These are phyloP conservation scores for Aegilops longissima DNA, from an alignment of 176 grass and related monocot genomes.

Conservation along the genomic window DNA sequence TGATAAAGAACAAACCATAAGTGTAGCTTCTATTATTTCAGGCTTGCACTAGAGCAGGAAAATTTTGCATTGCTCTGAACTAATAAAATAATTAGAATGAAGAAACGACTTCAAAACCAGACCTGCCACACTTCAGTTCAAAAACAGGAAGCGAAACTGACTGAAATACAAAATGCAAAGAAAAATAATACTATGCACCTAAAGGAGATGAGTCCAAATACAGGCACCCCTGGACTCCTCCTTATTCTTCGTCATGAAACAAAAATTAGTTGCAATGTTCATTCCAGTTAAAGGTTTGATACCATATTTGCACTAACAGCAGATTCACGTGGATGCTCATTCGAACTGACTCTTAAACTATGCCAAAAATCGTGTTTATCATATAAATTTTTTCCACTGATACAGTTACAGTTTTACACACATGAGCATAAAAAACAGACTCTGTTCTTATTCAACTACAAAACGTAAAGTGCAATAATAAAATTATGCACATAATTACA, in stretches of 20 bases:
- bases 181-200: slow-evolving; percentile 6
- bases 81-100: slow-evolving; percentile 28
- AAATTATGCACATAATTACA: neutral
- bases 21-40: slow-evolving; percentile 38
- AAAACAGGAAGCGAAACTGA: neutral
- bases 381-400: neutral
- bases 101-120: neutral
- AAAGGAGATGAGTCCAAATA: neutral
- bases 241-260: slow-evolving; percentile 5
- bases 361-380: neutral
- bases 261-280: neutral
- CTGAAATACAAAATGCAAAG: slow-evolving; percentile 16
- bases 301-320: slow-evolving; percentile 26
- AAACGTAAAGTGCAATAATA: slow-evolving; percentile 22
- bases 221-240: neutral
- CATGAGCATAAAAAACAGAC: slow-evolving; percentile 5
- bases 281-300: slow-evolving; percentile 24
- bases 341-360: slow-evolving; percentile 17
- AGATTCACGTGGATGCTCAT: neutral
- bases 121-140: neutral
- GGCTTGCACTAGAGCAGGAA: slow-evolving; percentile 19
- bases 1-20: slow-evolving; percentile 49
- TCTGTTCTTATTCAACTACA: slow-evolving; percentile 1
- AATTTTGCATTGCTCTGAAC: slow-evolving; percentile 28
- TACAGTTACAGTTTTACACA: neutral